Evolutionary conservation across 805 yeast genomes (phyloP), one percentile per base, ranked within the genome.

Genomic region (Kodamaea leandrae): DNA sequence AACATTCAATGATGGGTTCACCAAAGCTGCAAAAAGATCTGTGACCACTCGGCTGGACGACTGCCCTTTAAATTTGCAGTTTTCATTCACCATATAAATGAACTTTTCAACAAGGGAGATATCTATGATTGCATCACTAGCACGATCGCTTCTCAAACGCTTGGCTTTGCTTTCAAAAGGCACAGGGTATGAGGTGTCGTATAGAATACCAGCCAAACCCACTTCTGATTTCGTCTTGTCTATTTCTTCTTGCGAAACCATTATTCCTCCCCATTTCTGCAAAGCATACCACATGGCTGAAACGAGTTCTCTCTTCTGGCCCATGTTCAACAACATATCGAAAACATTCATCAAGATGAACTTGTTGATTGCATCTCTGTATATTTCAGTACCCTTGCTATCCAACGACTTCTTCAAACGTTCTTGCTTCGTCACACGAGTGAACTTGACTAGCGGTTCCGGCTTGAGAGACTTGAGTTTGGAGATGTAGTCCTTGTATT

Each of bases 251-350:
- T 37, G 32, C 24, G 39, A 39, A n/a, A 48, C 37, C n/a, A 47
- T 24, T 8, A 63, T 44, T 2, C 68, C 69, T 5, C 66, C 72
- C 64, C 67, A 66, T 36, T 53, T 53, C 41, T 52, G 50, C 24
- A 68, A 51, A 2, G 58, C 44, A 36, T 56, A 58, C 72, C 71
- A 68, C 25, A 63, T 49, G 4, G 60, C 54, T 15, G 51, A 40
- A 24, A 59, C 43, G 39, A 62, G 63, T 38, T 65, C 69, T 13
- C 49, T 47, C 17, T 53, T 45, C 38, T 52, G 54, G 3, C 71
- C 72, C 34, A 68, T 43, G 17, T 54, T 50, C 25, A 53, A 28
- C 16, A 70, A 49, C 1, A 58, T 60, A 30, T 66, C 69, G 23
- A 68, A 46, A 5, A 54, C 52, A n/a, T 48, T 46, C 40, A 55